These are phyloP conservation scores for Rutstroemia sp. DNA, from an alignment of 2,329 filamentous ascomycete genomes.

Conservation along the genomic window DNA sequence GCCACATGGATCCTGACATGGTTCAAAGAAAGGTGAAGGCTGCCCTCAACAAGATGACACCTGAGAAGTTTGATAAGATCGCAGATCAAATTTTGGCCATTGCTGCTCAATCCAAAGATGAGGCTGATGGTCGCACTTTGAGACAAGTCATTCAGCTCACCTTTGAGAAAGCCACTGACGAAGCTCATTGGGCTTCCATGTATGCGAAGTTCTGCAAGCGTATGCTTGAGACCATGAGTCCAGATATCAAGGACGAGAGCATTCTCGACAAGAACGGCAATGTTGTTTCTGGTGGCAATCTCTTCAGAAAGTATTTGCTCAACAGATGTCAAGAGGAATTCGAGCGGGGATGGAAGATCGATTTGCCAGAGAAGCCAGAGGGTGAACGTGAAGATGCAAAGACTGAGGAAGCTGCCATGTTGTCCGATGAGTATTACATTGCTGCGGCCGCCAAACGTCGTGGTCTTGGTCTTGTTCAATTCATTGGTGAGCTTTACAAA, in stretches of 20 bases:
- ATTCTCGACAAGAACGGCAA: slow-evolving; percentile 86
- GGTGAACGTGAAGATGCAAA: slow-evolving; percentile 48
- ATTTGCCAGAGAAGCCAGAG: slow-evolving; percentile 72
- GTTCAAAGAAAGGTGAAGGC: slow-evolving; percentile 99
- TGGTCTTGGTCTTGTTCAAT: slow-evolving; percentile 95
- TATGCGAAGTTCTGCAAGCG: slow-evolving; percentile 98
- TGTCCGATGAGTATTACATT: slow-evolving; percentile 94
- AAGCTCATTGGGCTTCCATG: slow-evolving; percentile 97
- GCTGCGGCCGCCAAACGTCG: slow-evolving; percentile 92
- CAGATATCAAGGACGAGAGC: slow-evolving; percentile 90
- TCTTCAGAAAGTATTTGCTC: slow-evolving; percentile 97
- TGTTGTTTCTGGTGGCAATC: slow-evolving; percentile 80
- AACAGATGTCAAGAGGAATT: slow-evolving; percentile 99
- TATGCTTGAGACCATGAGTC: slow-evolving; percentile 92
- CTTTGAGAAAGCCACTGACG: slow-evolving; percentile 97
- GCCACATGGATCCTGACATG: slow-evolving; percentile 77
- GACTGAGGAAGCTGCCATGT: slow-evolving; percentile 65
- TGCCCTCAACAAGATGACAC: slow-evolving; percentile 98
- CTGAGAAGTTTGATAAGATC: slow-evolving; percentile 97
- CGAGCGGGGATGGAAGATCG: slow-evolving; percentile 92
- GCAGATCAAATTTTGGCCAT: slow-evolving; percentile 88
- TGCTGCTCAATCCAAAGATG: slow-evolving; percentile 90
- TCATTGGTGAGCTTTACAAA: slow-evolving; percentile 99
- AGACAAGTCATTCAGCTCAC: slow-evolving; percentile 98
- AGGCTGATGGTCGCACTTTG: slow-evolving; percentile 86